Conservation (phyloP, 2,329 filamentous ascomycete species). For the Dothideomycetes sp. region DNA sequence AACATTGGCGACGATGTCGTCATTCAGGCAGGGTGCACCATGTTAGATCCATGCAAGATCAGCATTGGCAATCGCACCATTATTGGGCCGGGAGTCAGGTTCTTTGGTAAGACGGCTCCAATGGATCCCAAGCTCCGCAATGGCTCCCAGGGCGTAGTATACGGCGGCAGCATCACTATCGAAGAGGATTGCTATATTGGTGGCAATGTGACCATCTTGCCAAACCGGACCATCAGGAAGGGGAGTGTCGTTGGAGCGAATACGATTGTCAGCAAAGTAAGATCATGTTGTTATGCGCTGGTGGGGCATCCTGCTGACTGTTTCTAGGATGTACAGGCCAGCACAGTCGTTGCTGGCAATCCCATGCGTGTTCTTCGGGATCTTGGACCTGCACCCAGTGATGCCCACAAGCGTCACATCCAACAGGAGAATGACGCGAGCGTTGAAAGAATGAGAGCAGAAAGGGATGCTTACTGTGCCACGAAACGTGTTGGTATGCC, state of each 20-base stretch:
- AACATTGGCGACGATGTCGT: slow-evolving; percentile 74
- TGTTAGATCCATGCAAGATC: slow-evolving; percentile 78
- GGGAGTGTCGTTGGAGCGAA: slow-evolving; percentile 44
- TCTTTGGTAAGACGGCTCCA: slow-evolving; percentile 65
- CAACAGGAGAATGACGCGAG: background rate
- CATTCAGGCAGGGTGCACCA: slow-evolving; percentile 72
- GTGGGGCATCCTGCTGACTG: slow-evolving; percentile 2
- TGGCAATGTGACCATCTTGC: slow-evolving; percentile 48
- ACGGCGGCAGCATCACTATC: slow-evolving; percentile 63
- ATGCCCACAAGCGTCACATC: background rate
- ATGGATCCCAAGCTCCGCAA: slow-evolving; percentile 63
- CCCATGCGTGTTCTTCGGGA: slow-evolving; percentile 25
- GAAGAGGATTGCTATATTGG: slow-evolving; percentile 62
- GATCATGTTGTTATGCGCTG: slow-evolving; percentile 23
- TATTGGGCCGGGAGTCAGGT: slow-evolving; percentile 70
- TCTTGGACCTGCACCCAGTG: background rate
- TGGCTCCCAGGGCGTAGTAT: slow-evolving; percentile 60
- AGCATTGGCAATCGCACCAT: slow-evolving; percentile 65
- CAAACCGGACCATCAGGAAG: slow-evolving; percentile 43
- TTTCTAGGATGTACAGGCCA: slow-evolving; percentile 32
- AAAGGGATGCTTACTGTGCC: no score
- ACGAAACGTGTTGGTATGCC: no score
- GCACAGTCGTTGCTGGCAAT: slow-evolving; percentile 36
- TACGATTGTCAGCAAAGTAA: slow-evolving; percentile 43
- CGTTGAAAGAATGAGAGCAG: background rate